These are phyloP conservation scores for Ormosia emarginata DNA, from an alignment of 306 rosid genomes.

Conservation along the genomic window DNA sequence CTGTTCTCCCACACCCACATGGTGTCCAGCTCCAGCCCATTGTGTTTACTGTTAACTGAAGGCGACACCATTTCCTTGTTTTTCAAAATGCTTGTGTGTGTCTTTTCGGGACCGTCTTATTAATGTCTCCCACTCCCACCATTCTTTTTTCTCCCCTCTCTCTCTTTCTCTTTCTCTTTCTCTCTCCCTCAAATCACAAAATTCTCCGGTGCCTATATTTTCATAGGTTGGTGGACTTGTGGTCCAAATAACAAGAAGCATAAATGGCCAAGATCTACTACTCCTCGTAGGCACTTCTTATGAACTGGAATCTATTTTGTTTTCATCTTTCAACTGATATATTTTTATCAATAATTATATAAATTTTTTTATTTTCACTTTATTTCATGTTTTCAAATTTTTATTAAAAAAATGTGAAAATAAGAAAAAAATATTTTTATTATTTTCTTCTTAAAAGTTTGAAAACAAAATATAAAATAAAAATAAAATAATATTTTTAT, in stretches of 20 bases:
- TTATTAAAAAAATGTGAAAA: too few species aligned
- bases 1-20: conserved; percentile 35
- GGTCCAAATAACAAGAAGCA: conserved; percentile 31
- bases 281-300: not conserved
- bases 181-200: not conserved
- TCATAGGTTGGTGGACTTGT: conserved; percentile 27
- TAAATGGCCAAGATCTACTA: conserved; percentile 25
- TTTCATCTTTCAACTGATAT: too few species aligned
- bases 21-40: conserved; percentile 51
- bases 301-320: not conserved
- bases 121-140: conserved; percentile 17
- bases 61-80: conserved; percentile 33
- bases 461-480: too few species aligned
- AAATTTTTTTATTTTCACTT: too few species aligned
- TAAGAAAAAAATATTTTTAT: too few species aligned
- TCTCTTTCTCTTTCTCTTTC: not conserved
- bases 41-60: conserved; percentile 41
- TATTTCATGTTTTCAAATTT: too few species aligned
- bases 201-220: conserved; percentile 1
- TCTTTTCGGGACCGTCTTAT: conserved; percentile 54
- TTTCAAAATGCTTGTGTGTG: conserved; percentile 6
- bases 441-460: too few species aligned
- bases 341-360: too few species aligned
- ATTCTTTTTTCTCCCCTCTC: not conserved
- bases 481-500: too few species aligned